Evolutionary conservation across 768 basidiomycete species (phyloP).

Genomic region (Mycena kentingensis): DNA sequence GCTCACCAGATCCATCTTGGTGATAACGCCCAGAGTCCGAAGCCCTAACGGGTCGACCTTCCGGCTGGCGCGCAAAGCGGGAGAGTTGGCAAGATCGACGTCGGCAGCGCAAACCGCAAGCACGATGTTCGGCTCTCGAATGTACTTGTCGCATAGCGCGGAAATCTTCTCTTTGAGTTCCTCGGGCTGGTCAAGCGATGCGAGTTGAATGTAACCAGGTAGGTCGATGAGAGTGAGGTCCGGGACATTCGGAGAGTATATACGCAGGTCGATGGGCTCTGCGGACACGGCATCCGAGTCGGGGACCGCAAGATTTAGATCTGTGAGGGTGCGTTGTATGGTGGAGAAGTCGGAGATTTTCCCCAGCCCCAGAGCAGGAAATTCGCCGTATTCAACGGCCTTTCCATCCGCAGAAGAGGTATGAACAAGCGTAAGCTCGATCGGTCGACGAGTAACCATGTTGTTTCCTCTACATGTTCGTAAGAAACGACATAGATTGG

Average conservation of each 20-base stretch:
- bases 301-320: constrained; percentile 93
- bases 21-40: constrained; percentile 95
- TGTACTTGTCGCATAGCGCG: constrained; percentile 90
- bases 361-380: constrained; percentile 86
- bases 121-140: constrained; percentile 99
- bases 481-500: constrained; percentile 1
- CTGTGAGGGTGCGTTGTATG: constrained; percentile 90
- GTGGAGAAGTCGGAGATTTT: constrained; percentile 89
- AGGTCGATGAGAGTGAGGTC: constrained; percentile 97
- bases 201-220: constrained; percentile 95
- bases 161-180: constrained; percentile 91
- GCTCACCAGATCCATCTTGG: constrained; percentile 97
- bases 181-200: constrained; percentile 95
- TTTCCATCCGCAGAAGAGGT: constrained; percentile 66
- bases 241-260: constrained; percentile 94
- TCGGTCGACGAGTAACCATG: constrained; percentile 98
- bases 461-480: constrained; percentile 80
- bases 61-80: constrained; percentile 89
- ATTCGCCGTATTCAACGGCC: constrained; percentile 86
- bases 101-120: constrained; percentile 99
- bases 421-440: constrained; percentile 95
- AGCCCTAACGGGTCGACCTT: constrained; percentile 93
- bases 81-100: constrained; percentile 97
- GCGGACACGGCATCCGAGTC: constrained; percentile 88
- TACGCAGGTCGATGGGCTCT: constrained; percentile 94